Base-by-base conservation (phyloP, 371 early-diverging fungal species). In the Mortierella polycephala region DNA sequence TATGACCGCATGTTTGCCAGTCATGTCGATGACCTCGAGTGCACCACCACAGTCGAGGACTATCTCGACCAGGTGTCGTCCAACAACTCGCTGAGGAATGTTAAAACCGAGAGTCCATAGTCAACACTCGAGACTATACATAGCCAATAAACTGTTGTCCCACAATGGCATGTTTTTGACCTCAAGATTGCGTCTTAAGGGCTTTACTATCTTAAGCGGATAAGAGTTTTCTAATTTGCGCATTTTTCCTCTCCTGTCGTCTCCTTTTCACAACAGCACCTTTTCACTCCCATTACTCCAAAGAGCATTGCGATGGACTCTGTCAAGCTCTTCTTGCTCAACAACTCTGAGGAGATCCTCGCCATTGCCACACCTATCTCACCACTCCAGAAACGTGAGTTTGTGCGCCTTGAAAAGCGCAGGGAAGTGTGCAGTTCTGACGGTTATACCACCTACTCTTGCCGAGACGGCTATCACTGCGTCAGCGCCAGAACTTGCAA, bases 1-100 rank as follows among this genome's bases (percentile, higher is more conserved):
- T 83, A 81, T 56, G 81, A 85, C 50, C 76, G 84, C 40, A 62
- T 87, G 63, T 87, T 86, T 77, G 65, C 83, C 6, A 64, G 58
- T 45, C 79, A 82, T n/a, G 81, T 75, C 9, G 83, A 83, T 23
- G 74, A 70, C 7, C 75, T 85, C 37, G 79, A 71, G 16, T 81
- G 85, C 57, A 57, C 60, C 9, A 88, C 85, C 14, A 81, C 81
- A 11, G 80, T 81, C 23, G 64, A 52, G 1, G 85, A 88, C 18
- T 88, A 88, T 50, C 70, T 79, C 7, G 62, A 58, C 63, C 52
- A 69, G 42, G 80, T 79, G 7, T 79, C 80, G 39, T 79, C 79
- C 30, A 65, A 56, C 56, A 70, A 66, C 37, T 70, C 76, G 4
- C 54, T 76, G 51, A 67, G 76, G 40, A 71, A 67, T 20, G 76